phyloP scores from a whole-genome alignment of 2,329 filamentous ascomycete genomes.

The Grosmannia clavigera region DNA sequence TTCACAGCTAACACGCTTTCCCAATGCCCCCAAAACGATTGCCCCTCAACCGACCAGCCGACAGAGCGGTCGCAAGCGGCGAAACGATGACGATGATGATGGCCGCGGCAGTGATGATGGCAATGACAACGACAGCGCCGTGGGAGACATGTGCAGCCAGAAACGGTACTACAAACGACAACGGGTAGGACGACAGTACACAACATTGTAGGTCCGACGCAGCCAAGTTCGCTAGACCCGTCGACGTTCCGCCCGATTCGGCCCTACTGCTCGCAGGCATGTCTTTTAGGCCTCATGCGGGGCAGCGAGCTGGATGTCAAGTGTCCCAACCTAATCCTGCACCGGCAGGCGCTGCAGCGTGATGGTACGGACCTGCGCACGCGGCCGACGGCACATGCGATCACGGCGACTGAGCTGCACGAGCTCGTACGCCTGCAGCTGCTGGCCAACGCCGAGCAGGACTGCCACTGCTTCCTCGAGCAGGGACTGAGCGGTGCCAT shows the following conservation, averaged over 20 bases:
- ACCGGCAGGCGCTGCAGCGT: neutral
- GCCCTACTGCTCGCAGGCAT: neutral
- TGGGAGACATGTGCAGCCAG: neutral
- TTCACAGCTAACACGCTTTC: neutral
- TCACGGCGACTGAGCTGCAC: neutral
- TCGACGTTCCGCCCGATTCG: constrained; percentile 2
- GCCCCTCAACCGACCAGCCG: neutral
- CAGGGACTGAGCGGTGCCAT: constrained; percentile 2
- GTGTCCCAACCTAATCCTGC: constrained; percentile 1
- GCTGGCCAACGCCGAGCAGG: constrained; percentile 4
- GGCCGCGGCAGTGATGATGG: neutral
- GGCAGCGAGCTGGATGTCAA: neutral
- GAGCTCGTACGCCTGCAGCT: constrained; percentile 4
- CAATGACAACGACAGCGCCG: neutral
- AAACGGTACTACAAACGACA: neutral
- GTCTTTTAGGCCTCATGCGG: neutral
- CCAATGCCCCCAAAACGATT: neutral
- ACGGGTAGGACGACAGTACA: neutral
- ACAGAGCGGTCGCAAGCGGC: constrained; percentile 2
- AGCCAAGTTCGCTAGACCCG: neutral
- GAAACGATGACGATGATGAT: neutral
- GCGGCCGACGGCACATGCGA: neutral
- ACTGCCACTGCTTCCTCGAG: constrained; percentile 4
- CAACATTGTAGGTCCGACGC: neutral
- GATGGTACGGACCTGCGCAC: neutral